Base-by-base conservation (phyloP, 495 filamentous ascomycete genomes). In the Paragyromitra xinjiangensis region DNA sequence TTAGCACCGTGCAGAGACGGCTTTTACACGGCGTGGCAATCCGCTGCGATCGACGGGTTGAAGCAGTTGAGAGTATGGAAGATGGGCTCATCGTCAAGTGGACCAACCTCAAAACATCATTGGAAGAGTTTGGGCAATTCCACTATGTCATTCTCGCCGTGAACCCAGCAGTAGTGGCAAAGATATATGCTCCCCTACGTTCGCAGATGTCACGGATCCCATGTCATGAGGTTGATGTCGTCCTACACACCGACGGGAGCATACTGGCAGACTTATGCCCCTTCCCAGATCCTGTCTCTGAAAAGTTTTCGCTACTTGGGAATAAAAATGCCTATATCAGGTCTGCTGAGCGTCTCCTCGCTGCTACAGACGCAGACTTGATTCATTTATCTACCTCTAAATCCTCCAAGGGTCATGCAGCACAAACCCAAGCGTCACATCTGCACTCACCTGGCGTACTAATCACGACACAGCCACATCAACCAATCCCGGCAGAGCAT, bases 141-240 rank as follows among this genome's bases (percentile, higher is more conserved):
- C 85, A 87, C 40, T 66, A 78, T 16, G 85, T 85, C 1, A 81
- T 88, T 7, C 78, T 88, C 0, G 87, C 87, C 3, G 84, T 88
- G 0, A 83, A 86, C 24, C 87, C 87, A 0, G 79, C 85, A 68
- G 81, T 85, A 9, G 83, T 83, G 0, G 84, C 80, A 3, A 75
- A 72, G 12, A 85, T 89, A 14, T 88, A 86, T 64, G 40, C 82
- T 6, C 85, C 86, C 3, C 80, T 89, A 0, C 64, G 72, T 19
- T 58, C 75, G 8, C 61, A 77, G 6, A 82, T 88, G 82, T 59
- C 71, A 0, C 75, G 59, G 14, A 85, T 89, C 2, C 87, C 88
- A 2, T 87, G 85, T 0, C 78, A 78, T 0, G 48, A 74, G 6
- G 86, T 87, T 2, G 81, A 86, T 37, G 84, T 86, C 3, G 80